These are phyloP conservation scores for Jatropha podagrica DNA, from an alignment of 441 rosid genomes.

Conservation along the genomic window DNA sequence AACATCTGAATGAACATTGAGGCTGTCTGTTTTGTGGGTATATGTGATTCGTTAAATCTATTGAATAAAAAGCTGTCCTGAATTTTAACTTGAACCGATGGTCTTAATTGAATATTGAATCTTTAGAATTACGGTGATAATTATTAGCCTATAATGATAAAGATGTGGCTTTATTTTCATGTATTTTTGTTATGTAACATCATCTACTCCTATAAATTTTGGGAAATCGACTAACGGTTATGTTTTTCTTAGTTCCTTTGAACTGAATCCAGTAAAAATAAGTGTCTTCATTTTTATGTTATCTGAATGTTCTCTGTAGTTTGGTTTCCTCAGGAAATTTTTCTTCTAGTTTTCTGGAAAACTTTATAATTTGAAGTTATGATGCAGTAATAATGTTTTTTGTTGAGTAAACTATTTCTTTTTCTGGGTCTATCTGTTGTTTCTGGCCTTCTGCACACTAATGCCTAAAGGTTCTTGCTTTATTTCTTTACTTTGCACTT, in stretches of 20 bases:
- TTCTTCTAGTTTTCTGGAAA: not conserved
- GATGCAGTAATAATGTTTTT: not conserved
- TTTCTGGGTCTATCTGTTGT: not conserved
- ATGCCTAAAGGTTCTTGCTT: not conserved
- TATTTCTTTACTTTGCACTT: no score
- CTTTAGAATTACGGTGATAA: not conserved
- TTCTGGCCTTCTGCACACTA: no score
- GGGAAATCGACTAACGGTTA: not conserved
- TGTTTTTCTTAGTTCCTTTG: not conserved
- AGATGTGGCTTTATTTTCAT: not conserved
- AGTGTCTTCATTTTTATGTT: not conserved
- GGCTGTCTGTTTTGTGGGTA: conserved; percentile 7
- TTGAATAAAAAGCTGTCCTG: not conserved
- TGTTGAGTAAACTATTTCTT: no score
- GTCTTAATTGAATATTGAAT: not conserved
- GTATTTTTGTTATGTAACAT: not conserved
- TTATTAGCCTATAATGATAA: not conserved
- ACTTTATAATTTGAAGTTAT: not conserved
- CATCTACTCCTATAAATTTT: not conserved
- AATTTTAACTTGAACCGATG: not conserved
- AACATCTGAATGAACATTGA: conserved; percentile 5
- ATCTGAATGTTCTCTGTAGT: not conserved
- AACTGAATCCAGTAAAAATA: not conserved
- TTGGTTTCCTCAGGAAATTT: not conserved
- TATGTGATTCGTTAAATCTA: not conserved